phyloP scores from a whole-genome alignment of 2,329 filamentous ascomycete genomes.

The Rugonectria rugulosa region DNA sequence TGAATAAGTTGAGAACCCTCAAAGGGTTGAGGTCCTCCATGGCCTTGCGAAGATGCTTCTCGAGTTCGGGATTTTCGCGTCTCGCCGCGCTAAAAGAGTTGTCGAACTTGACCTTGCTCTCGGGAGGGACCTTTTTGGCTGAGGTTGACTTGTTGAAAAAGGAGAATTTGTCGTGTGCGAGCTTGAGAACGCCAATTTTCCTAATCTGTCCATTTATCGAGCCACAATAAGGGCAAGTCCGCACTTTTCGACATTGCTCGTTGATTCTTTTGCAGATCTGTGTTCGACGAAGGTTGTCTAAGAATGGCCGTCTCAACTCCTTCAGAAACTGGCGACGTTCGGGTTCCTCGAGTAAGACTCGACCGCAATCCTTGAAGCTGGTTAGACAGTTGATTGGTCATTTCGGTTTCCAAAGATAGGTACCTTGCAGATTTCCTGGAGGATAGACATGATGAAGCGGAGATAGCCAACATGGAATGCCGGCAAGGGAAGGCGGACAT shows the following conservation, averaged over 20 bases:
- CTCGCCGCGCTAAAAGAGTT: slow-evolving; percentile 83
- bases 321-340: slow-evolving; percentile 81
- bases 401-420: neutral
- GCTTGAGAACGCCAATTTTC: slow-evolving; percentile 90
- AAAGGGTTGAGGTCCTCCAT: slow-evolving; percentile 95
- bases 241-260: slow-evolving; percentile 87
- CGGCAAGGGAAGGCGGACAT: slow-evolving; percentile 88
- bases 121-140: slow-evolving; percentile 81
- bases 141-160: slow-evolving; percentile 89
- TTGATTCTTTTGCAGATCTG: slow-evolving; percentile 88
- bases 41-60: slow-evolving; percentile 90
- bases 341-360: slow-evolving; percentile 80
- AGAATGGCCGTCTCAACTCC: slow-evolving; percentile 78
- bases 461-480: slow-evolving; percentile 97
- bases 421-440: slow-evolving; percentile 94
- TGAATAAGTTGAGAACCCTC: slow-evolving; percentile 88
- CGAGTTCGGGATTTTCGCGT: slow-evolving; percentile 79
- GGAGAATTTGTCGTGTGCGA: slow-evolving; percentile 91
- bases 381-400: slow-evolving; percentile 11
- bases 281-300: slow-evolving; percentile 87
- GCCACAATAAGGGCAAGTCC: slow-evolving; percentile 80
- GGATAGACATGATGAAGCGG: slow-evolving; percentile 87
- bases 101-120: slow-evolving; percentile 85
- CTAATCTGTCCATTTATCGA: slow-evolving; percentile 90
- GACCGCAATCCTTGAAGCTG: slow-evolving; percentile 72